Evolutionary conservation across 2,329 filamentous ascomycete genomes (phyloP).

Genomic region (Fusarium drepaniforme): DNA sequence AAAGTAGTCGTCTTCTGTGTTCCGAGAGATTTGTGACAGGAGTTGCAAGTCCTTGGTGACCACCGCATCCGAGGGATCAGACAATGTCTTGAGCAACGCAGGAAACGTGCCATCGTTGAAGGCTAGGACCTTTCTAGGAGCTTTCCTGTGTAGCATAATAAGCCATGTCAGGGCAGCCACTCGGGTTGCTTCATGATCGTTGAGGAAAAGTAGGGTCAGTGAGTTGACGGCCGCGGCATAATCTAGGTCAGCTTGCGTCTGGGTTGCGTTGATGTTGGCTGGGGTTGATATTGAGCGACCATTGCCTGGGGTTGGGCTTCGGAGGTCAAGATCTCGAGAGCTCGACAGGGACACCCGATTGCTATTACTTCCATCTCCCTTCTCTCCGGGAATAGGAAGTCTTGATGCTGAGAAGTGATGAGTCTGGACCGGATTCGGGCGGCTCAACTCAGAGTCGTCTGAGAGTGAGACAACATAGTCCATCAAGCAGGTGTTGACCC

Average conservation of each 20-base stretch:
- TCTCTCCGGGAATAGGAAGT: conserved; percentile 58
- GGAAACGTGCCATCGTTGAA: conserved; percentile 99
- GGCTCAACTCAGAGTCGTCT: conserved; percentile 67
- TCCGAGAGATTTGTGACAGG: conserved; percentile 94
- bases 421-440: conserved; percentile 36
- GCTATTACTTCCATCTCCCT: conserved; percentile 60
- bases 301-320: conserved; percentile 64
- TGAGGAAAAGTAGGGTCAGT: conserved; percentile 91
- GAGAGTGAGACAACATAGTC: conserved; percentile 94
- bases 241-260: conserved; percentile 80
- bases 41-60: conserved; percentile 95
- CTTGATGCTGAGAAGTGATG: conserved; percentile 53
- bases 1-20: conserved; percentile 98
- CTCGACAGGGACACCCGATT: conserved; percentile 65
- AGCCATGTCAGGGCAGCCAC: conserved; percentile 96
- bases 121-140: conserved; percentile 90
- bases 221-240: conserved; percentile 96
- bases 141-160: conserved; percentile 97
- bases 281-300: conserved; percentile 61
- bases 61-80: conserved; percentile 93
- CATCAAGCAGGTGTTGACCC: conserved; percentile 92
- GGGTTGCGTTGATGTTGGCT: conserved; percentile 55
- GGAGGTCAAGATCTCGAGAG: conserved; percentile 64
- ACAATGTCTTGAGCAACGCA: conserved; percentile 93
- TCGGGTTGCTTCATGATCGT: conserved; percentile 95